Evolutionary conservation across 495 filamentous ascomycete species (phyloP).

Genomic region (Polyplosphaeria fusca): DNA sequence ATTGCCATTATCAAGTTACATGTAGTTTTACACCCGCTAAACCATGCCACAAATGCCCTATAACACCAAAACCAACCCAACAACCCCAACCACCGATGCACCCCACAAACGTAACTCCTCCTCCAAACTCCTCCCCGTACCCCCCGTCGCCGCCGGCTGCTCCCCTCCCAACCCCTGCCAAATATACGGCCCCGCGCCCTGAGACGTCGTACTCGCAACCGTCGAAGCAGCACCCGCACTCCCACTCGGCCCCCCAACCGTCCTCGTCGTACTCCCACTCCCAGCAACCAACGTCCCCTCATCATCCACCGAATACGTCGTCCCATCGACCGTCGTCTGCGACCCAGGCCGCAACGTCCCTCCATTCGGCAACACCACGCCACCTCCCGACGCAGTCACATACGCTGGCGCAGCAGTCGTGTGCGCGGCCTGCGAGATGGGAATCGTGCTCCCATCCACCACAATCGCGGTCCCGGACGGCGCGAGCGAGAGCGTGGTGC

Average conservation of each 20-base stretch:
- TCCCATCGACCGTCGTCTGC: neutral
- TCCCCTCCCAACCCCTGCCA: neutral
- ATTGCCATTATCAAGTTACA: too few species aligned
- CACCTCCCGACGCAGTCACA: neutral
- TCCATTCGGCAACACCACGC: slow-evolving; percentile 27
- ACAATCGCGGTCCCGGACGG: slow-evolving; percentile 1
- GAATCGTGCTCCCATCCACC: neutral
- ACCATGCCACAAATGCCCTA: too few species aligned
- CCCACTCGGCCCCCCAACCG: neutral
- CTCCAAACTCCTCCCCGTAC: neutral
- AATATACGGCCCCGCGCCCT: neutral
- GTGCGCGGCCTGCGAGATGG: too few species aligned
- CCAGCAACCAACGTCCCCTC: neutral
- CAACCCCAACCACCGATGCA: slow-evolving; percentile 3
- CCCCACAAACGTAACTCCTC: slow-evolving; percentile 15
- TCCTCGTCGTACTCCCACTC: neutral
- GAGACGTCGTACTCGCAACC: neutral
- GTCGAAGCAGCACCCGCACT: neutral
- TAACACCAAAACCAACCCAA: too few species aligned
- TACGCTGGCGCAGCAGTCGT: neutral
- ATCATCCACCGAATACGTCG: neutral
- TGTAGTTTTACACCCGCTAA: too few species aligned
- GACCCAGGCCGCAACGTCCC: slow-evolving; percentile 19
- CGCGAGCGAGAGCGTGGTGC: neutral
- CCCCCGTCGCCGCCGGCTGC: neutral